Evolutionary conservation across 1,284 basidiomycete species (phyloP), one percentile per base, ranked within the genome.

Genomic region (Heterobasidion parviporum): DNA sequence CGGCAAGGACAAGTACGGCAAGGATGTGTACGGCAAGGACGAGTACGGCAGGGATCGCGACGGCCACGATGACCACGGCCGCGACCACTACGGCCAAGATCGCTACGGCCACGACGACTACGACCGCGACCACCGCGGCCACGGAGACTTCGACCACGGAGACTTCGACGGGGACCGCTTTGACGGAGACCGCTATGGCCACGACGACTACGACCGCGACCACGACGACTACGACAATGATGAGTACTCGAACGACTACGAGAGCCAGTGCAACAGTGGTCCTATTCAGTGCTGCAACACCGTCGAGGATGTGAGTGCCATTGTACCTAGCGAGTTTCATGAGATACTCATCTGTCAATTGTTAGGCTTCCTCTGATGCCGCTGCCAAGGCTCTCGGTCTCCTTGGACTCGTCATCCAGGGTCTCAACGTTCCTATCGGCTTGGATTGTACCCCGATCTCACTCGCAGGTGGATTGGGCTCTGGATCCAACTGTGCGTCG

Each of bases 201-300:
- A 41, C 5, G 38, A 41, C 12, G 38, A 41, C 12, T n/a, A 41
- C 38, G n/a, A n/a, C 38, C 10, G 3, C 12, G n/a, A 41, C 38
- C 12, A 41, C 12, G 10, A 41, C 38, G 38, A 41, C 38, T 10
- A 10, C 12, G n/a, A 41, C n/a, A n/a, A 41, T 10, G 10, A n/a
- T 10, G n/a, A 8, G 12, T 3, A n/a, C 38, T 41, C 38, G 6
- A 41, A 41, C 7, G n/a, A 26, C 26, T 26, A n/a, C 38, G n/a
- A 41, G 38, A 56, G 58, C 34, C 62, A 64, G 52, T 70, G 68
- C 60, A 66, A 63, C 59, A 63, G 63, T 15, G 67, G 67, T 33
- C 49, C 60, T 9, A 49, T 64, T 8, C 68, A 70, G 57, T 70
- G 68, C 59, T 70, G 68, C 61, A 60, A 70, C 54, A 56, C 20